A percentile compares a stretch with the other conserved stretches of the same genome.
Conservation (phyloP, 148 eudicot genomes). For the Rhododendron ferrugineum region DNA sequence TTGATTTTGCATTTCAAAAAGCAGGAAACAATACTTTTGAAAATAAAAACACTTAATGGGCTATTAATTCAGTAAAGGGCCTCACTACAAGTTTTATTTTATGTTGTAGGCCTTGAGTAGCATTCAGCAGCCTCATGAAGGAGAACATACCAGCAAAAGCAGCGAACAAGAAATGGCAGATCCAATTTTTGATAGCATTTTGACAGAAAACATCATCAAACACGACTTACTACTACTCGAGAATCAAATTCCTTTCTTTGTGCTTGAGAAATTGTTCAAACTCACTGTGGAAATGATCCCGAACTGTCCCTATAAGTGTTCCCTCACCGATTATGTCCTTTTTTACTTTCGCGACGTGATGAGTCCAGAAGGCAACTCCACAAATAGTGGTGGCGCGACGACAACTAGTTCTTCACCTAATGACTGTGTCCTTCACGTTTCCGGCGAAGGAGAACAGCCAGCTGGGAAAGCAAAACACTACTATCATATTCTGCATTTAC, state of each 20-base stretch:
- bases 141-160: background rate
- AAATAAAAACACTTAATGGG: no score
- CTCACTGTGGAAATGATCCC: background rate
- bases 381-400: background rate
- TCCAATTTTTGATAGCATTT: background rate
- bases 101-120: background rate
- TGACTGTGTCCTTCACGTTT: background rate
- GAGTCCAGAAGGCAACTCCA: background rate
- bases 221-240: slow-evolving; percentile 1
- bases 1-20: no score
- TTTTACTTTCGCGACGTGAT: background rate
- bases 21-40: no score
- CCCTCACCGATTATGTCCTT: background rate
- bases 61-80: background rate
- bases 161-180: background rate
- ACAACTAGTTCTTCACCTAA: background rate
- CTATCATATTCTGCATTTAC: background rate
- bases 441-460: background rate
- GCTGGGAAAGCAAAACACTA: background rate
- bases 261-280: background rate
- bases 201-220: background rate
- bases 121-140: background rate
- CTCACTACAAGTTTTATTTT: background rate
- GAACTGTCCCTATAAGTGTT: background rate
- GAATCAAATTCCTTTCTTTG: slow-evolving; percentile 9